These are phyloP conservation scores for Trypanosoma boissoni DNA, from an alignment of 208 protist species.

Conservation along the genomic window DNA sequence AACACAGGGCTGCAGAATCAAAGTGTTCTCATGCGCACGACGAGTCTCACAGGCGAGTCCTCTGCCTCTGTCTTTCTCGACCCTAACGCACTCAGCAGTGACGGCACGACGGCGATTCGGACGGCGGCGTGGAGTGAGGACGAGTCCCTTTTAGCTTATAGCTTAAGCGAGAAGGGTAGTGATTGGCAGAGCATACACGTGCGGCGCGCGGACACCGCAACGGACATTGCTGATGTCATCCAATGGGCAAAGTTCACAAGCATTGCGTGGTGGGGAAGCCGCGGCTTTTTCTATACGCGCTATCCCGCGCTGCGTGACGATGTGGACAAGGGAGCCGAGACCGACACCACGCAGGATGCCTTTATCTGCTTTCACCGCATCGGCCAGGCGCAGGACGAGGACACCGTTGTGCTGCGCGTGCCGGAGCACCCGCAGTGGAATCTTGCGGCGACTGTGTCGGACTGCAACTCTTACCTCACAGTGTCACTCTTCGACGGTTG, in stretches of 20 bases:
- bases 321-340: constrained; percentile 86
- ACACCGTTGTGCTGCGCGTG: constrained; percentile 65
- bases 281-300: constrained; percentile 93
- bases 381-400: constrained; percentile 72
- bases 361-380: constrained; percentile 90
- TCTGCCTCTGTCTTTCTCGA: constrained; percentile 83
- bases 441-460: constrained; percentile 59
- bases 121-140: constrained; percentile 61
- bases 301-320: constrained; percentile 64
- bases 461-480: constrained; percentile 81
- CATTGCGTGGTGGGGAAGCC: constrained; percentile 78
- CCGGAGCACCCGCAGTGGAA: constrained; percentile 78
- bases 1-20: constrained; percentile 93
- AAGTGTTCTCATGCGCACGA: constrained; percentile 61
- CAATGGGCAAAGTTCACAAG: constrained; percentile 90
- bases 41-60: constrained; percentile 28
- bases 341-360: constrained; percentile 67
- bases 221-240: constrained; percentile 70
- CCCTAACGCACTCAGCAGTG: constrained; percentile 81
- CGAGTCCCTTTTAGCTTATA: constrained; percentile 84
- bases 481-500: constrained; percentile 64
- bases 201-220: constrained; percentile 38
- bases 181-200: constrained; percentile 91
- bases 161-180: constrained; percentile 82
- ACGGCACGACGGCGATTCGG: constrained; percentile 83